Base-by-base conservation (phyloP, 331 rosid genomes). In the Acacia pycnantha region DNA sequence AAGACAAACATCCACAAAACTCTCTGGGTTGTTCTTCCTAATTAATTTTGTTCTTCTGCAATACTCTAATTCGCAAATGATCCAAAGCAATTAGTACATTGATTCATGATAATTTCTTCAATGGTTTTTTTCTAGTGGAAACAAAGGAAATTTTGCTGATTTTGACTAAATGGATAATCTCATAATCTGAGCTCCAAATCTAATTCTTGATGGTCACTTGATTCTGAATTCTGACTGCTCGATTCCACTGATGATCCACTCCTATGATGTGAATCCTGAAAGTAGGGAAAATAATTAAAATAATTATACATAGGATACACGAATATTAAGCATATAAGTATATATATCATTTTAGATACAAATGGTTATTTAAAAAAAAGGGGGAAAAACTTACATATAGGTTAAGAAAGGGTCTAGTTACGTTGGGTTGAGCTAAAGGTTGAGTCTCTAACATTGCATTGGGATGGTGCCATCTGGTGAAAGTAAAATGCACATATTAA, bases 171-270 rank as follows among this genome's bases (percentile, higher is more conserved):
- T 89, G 71, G 95, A 93, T 73, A 95, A 81, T 90, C 94, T 91
- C 94, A 93, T 73, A 95, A 81, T 90, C 94, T 91, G 76, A 95
- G 96, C 91, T 95, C 98, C 93, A 95, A 88, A 88, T 95, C 98
- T 37, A 87, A 85, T 72, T 93, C 97, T 79, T 90, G 95, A 79
- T 88, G 84, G 59, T 93, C 97, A 73, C 94, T 95, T 70, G 94
- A 86, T 82, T 93, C 95, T 27, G 94, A 92, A 75, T 90, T 90
- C 76, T 88, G 93, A 83, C 97, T 87, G 89, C 91, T 86, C 22
- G 96, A 93, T 1, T 90, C 90, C 85, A 78, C 46, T 18, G 94
- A 93, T 18, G 94, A 93, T 69, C 86, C 83, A 81, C 90, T 88
- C 73, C 88, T 85, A 29, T 83, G 87, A 70, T 84, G 90, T 58